Evolutionary conservation across 2,329 filamentous ascomycete species (phyloP), one percentile per base, ranked within the genome.

Genomic region (Conoideocrella luteorostrata): DNA sequence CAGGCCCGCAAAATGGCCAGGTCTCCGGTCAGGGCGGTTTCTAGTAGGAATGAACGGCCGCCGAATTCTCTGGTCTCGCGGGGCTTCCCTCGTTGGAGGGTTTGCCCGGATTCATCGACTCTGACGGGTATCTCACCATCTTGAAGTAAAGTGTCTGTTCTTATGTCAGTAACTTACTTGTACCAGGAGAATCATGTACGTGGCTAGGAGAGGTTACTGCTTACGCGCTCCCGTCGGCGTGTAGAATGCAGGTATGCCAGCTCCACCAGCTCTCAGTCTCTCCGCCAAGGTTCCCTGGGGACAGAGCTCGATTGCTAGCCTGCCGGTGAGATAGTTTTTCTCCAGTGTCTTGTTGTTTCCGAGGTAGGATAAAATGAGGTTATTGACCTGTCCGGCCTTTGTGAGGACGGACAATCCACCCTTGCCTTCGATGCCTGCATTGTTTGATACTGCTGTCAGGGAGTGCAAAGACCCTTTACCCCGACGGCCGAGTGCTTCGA

Each of bases 241-340:
- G 57, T 82, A 93, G 59, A 93, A 90, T 0, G 86, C 86, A 2
- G 86, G 85, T 40, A 90, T 88, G 7, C 86, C 86, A 20, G 83
- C 82, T 4, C 85, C 86, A 1, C 79, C 86, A 6, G 84, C 84
- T 33, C 84, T 72, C 54, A 87, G 76, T 51, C 84, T 74, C 67
- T 88, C 84, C 0, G 83, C 84, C 41, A 88, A 70, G 0, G 83
- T 86, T 4, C 86, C 86, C 54, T 90, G 86, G 0, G 86, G 86
- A 44, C 83, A 88, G 33, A 90, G 69, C 63, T 90, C 84, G 50
- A 90, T 74, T 6, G 82, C 81, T 54, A 89, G 77, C 54, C 86
- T 69, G n/a, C 86, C 86, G 1, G 74, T 79, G 28, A 90, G 62
- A 53, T 90, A 90, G 62, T 84, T 83, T 54, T 77, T 75, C 66